Evolutionary conservation across 78 protist species (phyloP).

Genomic region (Neovahlkampfia damariscottae): DNA sequence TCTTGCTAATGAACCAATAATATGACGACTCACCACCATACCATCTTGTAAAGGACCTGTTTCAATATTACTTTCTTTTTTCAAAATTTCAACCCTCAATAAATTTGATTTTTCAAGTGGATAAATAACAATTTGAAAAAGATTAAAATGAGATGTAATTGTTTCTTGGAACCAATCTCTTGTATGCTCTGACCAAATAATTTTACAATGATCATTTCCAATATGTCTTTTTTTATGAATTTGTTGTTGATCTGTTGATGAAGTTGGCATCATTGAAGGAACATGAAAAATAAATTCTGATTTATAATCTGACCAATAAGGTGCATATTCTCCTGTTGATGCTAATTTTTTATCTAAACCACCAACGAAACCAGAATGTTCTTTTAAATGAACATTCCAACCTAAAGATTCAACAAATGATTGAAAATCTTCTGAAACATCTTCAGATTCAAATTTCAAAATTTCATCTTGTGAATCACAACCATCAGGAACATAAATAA

Average conservation of each 20-base stretch:
- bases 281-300: conserved; percentile 44
- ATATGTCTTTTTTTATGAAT: conserved; percentile 47
- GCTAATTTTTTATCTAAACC: conserved; percentile 25
- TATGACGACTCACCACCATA: background rate
- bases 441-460: background rate
- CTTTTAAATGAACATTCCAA: conserved; percentile 23
- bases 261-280: conserved; percentile 36
- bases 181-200: conserved; percentile 31
- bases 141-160: conserved; percentile 34
- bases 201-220: conserved; percentile 44
- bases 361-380: conserved; percentile 39
- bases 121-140: conserved; percentile 8
- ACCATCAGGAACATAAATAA: conserved; percentile 36
- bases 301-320: conserved; percentile 14
- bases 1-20: background rate
- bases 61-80: background rate
- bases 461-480: conserved; percentile 28
- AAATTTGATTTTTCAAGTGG: conserved; percentile 14
- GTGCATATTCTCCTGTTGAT: conserved; percentile 14
- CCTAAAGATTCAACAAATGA: conserved; percentile 20
- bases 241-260: conserved; percentile 23
- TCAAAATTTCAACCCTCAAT: conserved; percentile 1
- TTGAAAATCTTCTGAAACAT: background rate
- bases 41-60: background rate
- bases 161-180: conserved; percentile 18